Conservation (phyloP, 768 basidiomycete species). For the Cystoderma amianthinum region DNA sequence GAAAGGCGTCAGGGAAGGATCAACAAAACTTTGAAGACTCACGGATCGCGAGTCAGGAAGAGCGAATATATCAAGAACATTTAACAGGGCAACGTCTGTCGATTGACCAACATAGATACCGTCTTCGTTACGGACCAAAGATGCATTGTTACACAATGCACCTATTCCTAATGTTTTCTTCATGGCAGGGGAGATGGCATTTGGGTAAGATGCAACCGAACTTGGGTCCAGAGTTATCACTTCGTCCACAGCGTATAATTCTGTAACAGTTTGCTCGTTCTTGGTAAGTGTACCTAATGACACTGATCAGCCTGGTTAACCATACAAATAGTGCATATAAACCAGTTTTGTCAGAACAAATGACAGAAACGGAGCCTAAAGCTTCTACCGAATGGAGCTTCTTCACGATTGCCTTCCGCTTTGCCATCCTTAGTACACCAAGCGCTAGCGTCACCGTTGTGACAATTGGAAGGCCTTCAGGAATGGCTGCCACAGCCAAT, state of each 20-base stretch:
- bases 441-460: slow-evolving; percentile 96
- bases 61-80: slow-evolving; percentile 63
- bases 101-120: slow-evolving; percentile 80
- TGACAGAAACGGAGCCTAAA: slow-evolving; percentile 91
- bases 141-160: slow-evolving; percentile 86
- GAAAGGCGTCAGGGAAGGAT: slow-evolving; percentile 1
- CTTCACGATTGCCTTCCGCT: slow-evolving; percentile 94
- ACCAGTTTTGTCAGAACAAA: slow-evolving; percentile 98
- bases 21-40: slow-evolving; percentile 14
- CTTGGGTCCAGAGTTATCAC: slow-evolving; percentile 56
- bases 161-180: slow-evolving; percentile 77
- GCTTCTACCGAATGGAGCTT: slow-evolving; percentile 94
- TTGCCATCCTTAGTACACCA: slow-evolving; percentile 90
- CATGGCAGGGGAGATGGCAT: slow-evolving; percentile 54
- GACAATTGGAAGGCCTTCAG: slow-evolving; percentile 93
- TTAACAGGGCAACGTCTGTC: slow-evolving; percentile 89
- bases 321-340: slow-evolving; percentile 8
- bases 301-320: slow-evolving; percentile 1
- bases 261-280: slow-evolving; percentile 93
- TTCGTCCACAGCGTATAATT: slow-evolving; percentile 86
- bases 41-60: slow-evolving; percentile 67
- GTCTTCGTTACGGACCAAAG: slow-evolving; percentile 52
- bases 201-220: slow-evolving; percentile 25
- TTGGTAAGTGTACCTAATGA: slow-evolving; percentile 87
- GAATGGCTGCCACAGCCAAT: slow-evolving; percentile 96